Percentiles rank a stretch among this genome's conserved stretches.
Evolutionary conservation across 441 rosid species (phyloP).

Genomic region (Kokia cookei): DNA sequence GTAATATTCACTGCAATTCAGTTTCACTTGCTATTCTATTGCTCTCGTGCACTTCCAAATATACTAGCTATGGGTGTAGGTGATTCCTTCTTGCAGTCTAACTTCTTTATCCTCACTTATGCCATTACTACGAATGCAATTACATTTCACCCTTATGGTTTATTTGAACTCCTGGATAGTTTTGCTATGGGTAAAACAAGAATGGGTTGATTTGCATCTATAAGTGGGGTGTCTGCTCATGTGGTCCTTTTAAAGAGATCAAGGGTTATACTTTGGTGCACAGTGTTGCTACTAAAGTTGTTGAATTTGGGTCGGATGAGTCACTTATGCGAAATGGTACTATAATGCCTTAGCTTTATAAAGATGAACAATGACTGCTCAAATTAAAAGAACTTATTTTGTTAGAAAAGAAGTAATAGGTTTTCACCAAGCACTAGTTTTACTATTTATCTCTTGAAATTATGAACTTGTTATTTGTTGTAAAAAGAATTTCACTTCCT

Average conservation of each 20-base stretch:
- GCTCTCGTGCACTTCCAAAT: slow-evolving; percentile 91
- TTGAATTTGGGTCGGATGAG: not conserved
- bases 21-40: slow-evolving; percentile 92
- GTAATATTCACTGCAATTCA: slow-evolving; percentile 70
- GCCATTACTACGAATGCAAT: not conserved
- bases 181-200: not conserved
- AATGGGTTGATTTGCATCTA: not conserved
- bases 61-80: slow-evolving; percentile 82
- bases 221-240: not conserved
- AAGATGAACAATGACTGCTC: not conserved
- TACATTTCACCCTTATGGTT: not conserved
- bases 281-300: not conserved
- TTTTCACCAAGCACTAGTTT: not conserved
- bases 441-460: not conserved
- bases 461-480: not conserved
- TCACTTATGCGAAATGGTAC: not conserved
- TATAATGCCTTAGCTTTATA: not conserved
- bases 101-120: slow-evolving; percentile 13
- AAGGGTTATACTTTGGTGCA: not conserved
- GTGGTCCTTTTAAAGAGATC: not conserved
- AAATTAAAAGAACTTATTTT: not conserved
- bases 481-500: not conserved
- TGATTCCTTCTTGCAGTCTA: slow-evolving; percentile 31
- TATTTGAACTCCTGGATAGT: not conserved
- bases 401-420: not conserved